Conservation (phyloP, 2,329 filamentous ascomycete species). For the Cryphonectria naterciae region DNA sequence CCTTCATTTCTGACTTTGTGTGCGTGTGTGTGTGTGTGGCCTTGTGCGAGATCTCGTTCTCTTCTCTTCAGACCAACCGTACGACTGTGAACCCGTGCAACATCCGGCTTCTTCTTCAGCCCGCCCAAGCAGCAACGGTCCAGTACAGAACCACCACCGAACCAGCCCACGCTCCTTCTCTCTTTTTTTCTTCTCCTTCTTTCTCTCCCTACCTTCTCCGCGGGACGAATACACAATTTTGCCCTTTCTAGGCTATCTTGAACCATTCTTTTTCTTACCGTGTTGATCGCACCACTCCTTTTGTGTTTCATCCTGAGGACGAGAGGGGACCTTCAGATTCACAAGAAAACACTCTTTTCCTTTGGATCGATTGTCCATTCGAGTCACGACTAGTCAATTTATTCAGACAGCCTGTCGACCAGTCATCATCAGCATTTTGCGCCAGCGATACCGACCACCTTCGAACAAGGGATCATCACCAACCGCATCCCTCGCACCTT, state of each 20-base stretch:
- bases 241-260: background rate
- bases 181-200: background rate
- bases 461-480: background rate
- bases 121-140: background rate
- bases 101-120: background rate
- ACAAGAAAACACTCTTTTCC: background rate
- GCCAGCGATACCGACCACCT: background rate
- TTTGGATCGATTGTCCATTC: background rate
- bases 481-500: background rate
- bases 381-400: background rate
- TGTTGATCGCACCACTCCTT: slow-evolving; percentile 31
- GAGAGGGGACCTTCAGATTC: background rate
- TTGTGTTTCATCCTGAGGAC: slow-evolving; percentile 4
- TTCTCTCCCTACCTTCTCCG: background rate
- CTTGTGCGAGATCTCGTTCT: slow-evolving; percentile 23
- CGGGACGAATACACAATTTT: slow-evolving; percentile 2
- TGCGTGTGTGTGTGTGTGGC: slow-evolving; percentile 17
- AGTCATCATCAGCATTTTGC: background rate
- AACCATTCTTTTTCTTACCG: slow-evolving; percentile 21
- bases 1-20: slow-evolving; percentile 24
- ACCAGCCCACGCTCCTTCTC: background rate
- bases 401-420: background rate
- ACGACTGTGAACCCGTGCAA: slow-evolving; percentile 16
- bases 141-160: background rate
- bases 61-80: slow-evolving; percentile 25